Evolutionary conservation across 225 moss, liverwort and hornwort genomes (phyloP).

Genomic region (Physcomitrium patens): DNA sequence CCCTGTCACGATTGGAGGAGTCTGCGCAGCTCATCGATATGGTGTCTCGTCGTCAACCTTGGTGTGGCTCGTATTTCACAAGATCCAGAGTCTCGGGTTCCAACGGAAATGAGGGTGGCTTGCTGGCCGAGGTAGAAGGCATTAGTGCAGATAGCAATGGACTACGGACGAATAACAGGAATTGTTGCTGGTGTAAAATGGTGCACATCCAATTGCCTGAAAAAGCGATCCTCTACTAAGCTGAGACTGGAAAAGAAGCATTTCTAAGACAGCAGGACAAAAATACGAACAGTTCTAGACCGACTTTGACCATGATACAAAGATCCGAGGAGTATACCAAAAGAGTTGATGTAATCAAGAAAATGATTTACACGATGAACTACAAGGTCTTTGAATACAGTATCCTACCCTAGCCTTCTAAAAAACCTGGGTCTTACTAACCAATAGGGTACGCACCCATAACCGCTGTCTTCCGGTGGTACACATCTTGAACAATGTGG

Average conservation of each 20-base stretch:
- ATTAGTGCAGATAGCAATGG: no score
- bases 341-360: conserved; percentile 29
- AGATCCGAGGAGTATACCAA: conserved; percentile 21
- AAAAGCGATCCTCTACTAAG: no score
- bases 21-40: background rate
- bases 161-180: no score
- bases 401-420: conserved; percentile 20
- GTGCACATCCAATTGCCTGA: no score
- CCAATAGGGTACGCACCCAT: conserved; percentile 27
- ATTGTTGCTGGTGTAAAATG: no score
- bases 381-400: conserved; percentile 32
- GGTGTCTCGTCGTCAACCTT: background rate
- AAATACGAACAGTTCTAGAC: background rate
- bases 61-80: background rate
- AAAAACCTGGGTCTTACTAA: conserved; percentile 7
- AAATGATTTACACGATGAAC: conserved; percentile 35
- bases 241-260: background rate
- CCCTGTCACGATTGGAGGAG: no score
- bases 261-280: background rate
- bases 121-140: no score
- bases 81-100: background rate
- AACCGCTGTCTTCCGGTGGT: conserved; percentile 44
- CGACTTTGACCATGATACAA: conserved; percentile 9
- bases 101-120: no score
- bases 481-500: conserved; percentile 49